Evolutionary conservation across 148 eudicot genomes (phyloP).

Genomic region (Arctostaphylos glauca): DNA sequence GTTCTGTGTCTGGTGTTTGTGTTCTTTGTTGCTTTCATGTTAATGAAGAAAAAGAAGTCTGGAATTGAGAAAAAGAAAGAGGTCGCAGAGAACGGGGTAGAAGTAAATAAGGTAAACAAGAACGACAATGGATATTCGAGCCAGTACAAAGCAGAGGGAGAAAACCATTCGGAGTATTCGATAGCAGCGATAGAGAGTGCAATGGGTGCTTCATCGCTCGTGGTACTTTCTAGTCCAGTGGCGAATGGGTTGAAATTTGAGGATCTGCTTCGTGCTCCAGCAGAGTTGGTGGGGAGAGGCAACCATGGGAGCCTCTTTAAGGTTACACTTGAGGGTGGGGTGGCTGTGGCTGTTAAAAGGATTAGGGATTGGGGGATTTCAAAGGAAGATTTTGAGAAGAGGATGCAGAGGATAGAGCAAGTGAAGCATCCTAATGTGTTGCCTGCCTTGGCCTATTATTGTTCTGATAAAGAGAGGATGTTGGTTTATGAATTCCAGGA

Average conservation of each 20-base stretch:
- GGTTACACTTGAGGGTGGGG: conserved; percentile 30
- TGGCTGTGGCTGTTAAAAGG: conserved; percentile 43
- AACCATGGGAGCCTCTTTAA: conserved; percentile 44
- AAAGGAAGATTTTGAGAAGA: conserved; percentile 33
- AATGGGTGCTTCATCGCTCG: conserved; percentile 17
- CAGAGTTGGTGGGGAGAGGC: conserved; percentile 45
- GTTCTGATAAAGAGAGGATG: conserved; percentile 46
- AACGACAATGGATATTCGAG: not conserved
- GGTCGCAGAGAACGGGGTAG: not conserved
- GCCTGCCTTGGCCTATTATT: conserved; percentile 41
- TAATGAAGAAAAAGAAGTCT: conserved; percentile 15
- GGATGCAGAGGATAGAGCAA: conserved; percentile 38
- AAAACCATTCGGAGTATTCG: conserved; percentile 34
- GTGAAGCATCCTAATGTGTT: conserved; percentile 40
- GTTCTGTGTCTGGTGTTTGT: conserved; percentile 25
- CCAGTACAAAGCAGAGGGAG: conserved; percentile 15
- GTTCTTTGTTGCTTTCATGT: conserved; percentile 10
- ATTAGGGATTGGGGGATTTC: conserved; percentile 44
- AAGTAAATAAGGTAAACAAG: not conserved
- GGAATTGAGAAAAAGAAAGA: not conserved
- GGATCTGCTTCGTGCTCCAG: conserved; percentile 45
- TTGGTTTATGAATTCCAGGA: conserved; percentile 49
- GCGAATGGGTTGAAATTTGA: conserved; percentile 37
- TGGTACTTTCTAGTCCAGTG: conserved; percentile 32
- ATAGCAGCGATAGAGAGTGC: conserved; percentile 27